Base-by-base conservation (phyloP, 176 grass and related monocot species). In the Tillandsia leiboldiana region DNA sequence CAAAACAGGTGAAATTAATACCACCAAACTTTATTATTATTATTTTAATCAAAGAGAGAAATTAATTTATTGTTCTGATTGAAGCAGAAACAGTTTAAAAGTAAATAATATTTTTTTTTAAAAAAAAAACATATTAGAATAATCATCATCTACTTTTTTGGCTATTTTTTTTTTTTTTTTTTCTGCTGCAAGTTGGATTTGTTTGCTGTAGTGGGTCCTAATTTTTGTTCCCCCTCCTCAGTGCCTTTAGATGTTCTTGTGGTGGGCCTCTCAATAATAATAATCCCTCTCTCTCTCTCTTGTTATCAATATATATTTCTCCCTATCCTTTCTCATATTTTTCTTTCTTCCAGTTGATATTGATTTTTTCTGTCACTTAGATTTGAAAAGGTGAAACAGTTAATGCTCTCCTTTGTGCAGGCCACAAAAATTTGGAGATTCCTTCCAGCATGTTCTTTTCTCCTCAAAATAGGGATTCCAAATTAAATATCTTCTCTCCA, bases 61-160 rank as follows among this genome's bases (percentile, higher is more conserved):
- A 62, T 85, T 61, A 49, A 62, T 85, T 61, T 76, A 77, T 72
- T 80, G 53, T 66, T 29, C 28, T 75, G 26, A 70, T 52, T 71
- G 68, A 18, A 12, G 17, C 42, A 8, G 10, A 23, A 70, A 24
- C 18, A 12, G 53, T 6, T 9, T 12, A 53, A 27, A 58, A 67
- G 1, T 1, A 24, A 24, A 24, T 1, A 24, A 20, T 20, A 20
- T 20, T 20, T 20, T 33, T 33, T 33, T 33, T 33, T 33, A 20
- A 24, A 24, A 49, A 52, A 69, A 52, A 18, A 0, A 20, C 29
- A 67, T 52, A 18, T 67, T 53, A 17, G 50, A 77, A 51, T 73
- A 50, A 15, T 78, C 59, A 50, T 42, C 11, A 70, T 51, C 12
- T 63, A 4, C 28, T 1, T 11, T 51, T 26, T 50, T 82, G 27